Conservation (phyloP, 1,284 basidiomycete genomes). For the Gymnopus androsaceus region DNA sequence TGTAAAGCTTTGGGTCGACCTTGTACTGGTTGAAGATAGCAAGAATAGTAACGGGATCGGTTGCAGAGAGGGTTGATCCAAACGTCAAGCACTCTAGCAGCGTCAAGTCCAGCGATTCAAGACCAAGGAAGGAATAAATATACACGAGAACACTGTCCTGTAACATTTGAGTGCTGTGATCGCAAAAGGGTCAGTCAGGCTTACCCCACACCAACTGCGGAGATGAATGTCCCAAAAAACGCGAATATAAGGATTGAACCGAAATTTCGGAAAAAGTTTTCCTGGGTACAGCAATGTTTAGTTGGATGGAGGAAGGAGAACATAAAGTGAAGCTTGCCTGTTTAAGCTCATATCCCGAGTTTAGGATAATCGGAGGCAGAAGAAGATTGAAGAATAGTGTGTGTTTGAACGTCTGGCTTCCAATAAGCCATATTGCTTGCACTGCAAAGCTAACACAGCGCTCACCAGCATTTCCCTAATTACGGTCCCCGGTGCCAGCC, state of each 20-base stretch:
- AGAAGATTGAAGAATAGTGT: slow-evolving; percentile 98
- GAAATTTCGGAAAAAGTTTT: slow-evolving; percentile 97
- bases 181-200: slow-evolving; percentile 32
- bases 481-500: slow-evolving; percentile 89
- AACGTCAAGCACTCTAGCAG: slow-evolving; percentile 94
- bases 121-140: slow-evolving; percentile 89
- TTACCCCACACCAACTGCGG: slow-evolving; percentile 93
- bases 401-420: slow-evolving; percentile 85
- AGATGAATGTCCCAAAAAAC: slow-evolving; percentile 95
- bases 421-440: neutral
- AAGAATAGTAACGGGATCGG: slow-evolving; percentile 97
- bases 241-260: slow-evolving; percentile 97
- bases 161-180: slow-evolving; percentile 42
- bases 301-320: neutral
- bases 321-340: slow-evolving; percentile 56
- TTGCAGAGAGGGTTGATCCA: slow-evolving; percentile 95
- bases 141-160: slow-evolving; percentile 87
- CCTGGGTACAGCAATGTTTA: slow-evolving; percentile 54
- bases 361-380: slow-evolving; percentile 96
- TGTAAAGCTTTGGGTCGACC: slow-evolving; percentile 97
- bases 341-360: slow-evolving; percentile 96
- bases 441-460: slow-evolving; percentile 21
- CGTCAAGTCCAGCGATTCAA: slow-evolving; percentile 81
- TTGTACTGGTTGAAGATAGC: slow-evolving; percentile 99
- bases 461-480: slow-evolving; percentile 97